Conservation (phyloP, 2,329 filamentous ascomycete species). For the Pyrenophora teres region DNA sequence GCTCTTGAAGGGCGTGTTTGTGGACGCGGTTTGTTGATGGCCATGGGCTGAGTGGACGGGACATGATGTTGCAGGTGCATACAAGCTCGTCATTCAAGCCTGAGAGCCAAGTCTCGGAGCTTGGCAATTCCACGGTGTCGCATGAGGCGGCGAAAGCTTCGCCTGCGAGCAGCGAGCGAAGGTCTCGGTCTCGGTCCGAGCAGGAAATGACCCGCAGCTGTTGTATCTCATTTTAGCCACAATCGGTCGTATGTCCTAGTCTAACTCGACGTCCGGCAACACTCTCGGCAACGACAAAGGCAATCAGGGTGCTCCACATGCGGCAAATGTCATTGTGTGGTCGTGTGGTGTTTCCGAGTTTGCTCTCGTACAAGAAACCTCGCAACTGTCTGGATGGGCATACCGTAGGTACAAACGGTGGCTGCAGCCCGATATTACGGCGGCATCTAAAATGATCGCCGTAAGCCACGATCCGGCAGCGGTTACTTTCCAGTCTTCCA, state of each 20-base stretch:
- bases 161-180: not conserved
- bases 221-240: no score
- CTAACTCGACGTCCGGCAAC: no score
- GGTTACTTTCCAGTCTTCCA: not conserved
- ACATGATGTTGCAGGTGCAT: not conserved
- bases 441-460: slow-evolving; percentile 11
- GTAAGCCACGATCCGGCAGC: slow-evolving; percentile 3
- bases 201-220: no score
- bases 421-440: no score
- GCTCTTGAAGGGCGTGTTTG: not conserved
- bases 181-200: no score
- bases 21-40: not conserved
- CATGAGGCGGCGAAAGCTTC: not conserved
- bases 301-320: not conserved
- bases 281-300: no score
- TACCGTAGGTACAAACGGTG: no score
- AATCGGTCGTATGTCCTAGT: no score
- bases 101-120: slow-evolving; percentile 2
- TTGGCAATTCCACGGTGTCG: slow-evolving; percentile 5
- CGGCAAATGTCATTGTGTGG: no score
- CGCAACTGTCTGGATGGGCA: no score
- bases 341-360: no score
- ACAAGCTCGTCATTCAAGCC: slow-evolving; percentile 9
- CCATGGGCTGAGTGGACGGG: not conserved
- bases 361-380: no score